Percentiles rank a stretch among this genome's conserved stretches.
These are phyloP conservation scores for Aspergillus sclerotioniger DNA, from an alignment of 495 filamentous ascomycete genomes.

Conservation along the genomic window DNA sequence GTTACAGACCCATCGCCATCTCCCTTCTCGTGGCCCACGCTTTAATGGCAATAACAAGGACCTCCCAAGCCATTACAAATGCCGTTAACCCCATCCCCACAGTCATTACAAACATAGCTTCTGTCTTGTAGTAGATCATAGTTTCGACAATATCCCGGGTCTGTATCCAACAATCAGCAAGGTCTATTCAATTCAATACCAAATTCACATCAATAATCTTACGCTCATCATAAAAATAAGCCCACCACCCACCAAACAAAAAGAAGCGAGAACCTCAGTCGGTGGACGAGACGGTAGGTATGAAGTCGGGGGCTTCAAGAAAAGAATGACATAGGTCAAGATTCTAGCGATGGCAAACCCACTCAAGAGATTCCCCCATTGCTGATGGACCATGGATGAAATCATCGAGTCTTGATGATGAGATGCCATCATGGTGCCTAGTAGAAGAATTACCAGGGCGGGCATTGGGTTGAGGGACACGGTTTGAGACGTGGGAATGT, in stretches of 20 bases:
- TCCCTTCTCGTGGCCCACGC: constrained; percentile 81
- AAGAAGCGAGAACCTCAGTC: constrained; percentile 79
- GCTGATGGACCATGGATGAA: constrained; percentile 88
- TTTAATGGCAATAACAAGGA: constrained; percentile 78
- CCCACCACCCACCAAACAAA: constrained; percentile 85
- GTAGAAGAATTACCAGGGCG: constrained; percentile 75
- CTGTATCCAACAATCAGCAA: constrained; percentile 29
- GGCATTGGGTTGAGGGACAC: constrained; percentile 90
- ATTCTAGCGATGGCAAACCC: constrained; percentile 75
- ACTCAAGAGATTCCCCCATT: constrained; percentile 87
- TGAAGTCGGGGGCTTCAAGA: constrained; percentile 75
- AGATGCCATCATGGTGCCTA: constrained; percentile 92
- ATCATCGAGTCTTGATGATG: constrained; percentile 84
- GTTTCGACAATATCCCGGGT: constrained; percentile 68
- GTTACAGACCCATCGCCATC: too few species aligned
- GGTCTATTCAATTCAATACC: not conserved
- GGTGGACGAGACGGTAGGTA: constrained; percentile 82
- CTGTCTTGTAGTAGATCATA: constrained; percentile 67
- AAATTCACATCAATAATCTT: constrained; percentile 34
- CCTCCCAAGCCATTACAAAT: constrained; percentile 82
- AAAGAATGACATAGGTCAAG: constrained; percentile 77
- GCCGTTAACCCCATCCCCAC: constrained; percentile 80
- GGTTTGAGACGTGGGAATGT: constrained; percentile 62
- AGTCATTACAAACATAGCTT: constrained; percentile 93
- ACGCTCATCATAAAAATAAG: constrained; percentile 92